A percentile compares a stretch with the other conserved stretches of the same genome.
Evolutionary conservation across 805 yeast genomes (phyloP).

Genomic region (Candida peoriensis): DNA sequence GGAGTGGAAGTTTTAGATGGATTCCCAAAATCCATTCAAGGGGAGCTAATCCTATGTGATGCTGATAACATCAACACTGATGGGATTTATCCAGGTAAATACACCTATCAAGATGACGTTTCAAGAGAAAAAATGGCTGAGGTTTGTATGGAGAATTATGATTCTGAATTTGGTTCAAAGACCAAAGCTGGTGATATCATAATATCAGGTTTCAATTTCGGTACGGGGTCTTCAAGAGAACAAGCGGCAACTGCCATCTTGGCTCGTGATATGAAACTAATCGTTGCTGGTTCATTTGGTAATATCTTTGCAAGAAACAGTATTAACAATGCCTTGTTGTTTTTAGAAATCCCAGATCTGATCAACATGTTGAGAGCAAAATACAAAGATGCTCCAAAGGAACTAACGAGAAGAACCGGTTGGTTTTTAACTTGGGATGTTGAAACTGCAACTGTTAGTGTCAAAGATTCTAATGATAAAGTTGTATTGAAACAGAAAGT

Average conservation of each 20-base stretch:
- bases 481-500: conserved; percentile 78
- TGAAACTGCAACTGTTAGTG: conserved; percentile 72
- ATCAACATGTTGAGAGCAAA: conserved; percentile 70
- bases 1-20: conserved; percentile 79
- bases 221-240: conserved; percentile 98
- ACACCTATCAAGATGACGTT: conserved; percentile 97
- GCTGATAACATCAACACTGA: conserved; percentile 97
- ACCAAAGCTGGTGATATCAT: conserved; percentile 86
- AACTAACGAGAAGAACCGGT: conserved; percentile 91
- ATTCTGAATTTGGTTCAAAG: conserved; percentile 76
- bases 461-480: conserved; percentile 53
- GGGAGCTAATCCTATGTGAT: conserved; percentile 92
- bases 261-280: conserved; percentile 88
- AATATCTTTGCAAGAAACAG: conserved; percentile 95
- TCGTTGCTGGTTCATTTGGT: conserved; percentile 96
- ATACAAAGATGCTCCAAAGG: conserved; percentile 50
- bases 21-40: conserved; percentile 83
- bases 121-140: conserved; percentile 95
- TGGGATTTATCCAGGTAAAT: conserved; percentile 98
- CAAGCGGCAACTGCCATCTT: conserved; percentile 98
- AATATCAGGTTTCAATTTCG: conserved; percentile 90
- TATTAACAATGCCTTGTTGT: conserved; percentile 91
- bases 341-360: conserved; percentile 88
- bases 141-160: conserved; percentile 99
- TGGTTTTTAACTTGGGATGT: conserved; percentile 94